Evolutionary conservation across 2,329 filamentous ascomycete species (phyloP).

Genomic region (Mycosphaerelloides madeirae): DNA sequence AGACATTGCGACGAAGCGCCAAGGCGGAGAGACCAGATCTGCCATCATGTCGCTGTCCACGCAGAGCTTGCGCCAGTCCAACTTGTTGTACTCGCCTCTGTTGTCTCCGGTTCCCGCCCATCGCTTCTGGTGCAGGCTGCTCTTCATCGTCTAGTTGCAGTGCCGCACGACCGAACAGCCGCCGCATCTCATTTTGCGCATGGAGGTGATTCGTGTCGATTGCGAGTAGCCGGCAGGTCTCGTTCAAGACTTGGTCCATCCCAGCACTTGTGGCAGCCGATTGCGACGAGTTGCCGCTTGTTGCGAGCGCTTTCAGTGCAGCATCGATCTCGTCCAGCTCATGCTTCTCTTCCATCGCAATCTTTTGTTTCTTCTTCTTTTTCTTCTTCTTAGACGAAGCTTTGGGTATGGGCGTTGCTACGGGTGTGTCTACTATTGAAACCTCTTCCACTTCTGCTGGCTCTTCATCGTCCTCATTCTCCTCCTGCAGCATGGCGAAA

Average conservation of each 20-base stretch:
- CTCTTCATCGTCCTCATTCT: constrained; percentile 34
- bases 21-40: constrained; percentile 64
- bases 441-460: constrained; percentile 32
- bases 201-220: constrained; percentile 72
- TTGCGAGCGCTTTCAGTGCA: constrained; percentile 56
- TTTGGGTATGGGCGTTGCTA: constrained; percentile 10
- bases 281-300: constrained; percentile 23
- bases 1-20: constrained; percentile 70
- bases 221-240: constrained; percentile 51
- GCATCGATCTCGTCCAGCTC: constrained; percentile 62
- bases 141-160: constrained; percentile 54
- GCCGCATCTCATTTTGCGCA: constrained; percentile 85
- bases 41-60: constrained; percentile 49
- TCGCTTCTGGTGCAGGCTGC: constrained; percentile 30
- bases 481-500: constrained; percentile 41
- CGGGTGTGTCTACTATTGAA: constrained; percentile 24
- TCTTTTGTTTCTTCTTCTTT: constrained; percentile 56
- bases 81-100: constrained; percentile 43
- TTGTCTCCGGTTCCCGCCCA: constrained; percentile 31
- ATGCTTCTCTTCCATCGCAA: constrained; percentile 13
- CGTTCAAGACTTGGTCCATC: constrained; percentile 40
- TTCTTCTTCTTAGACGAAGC: constrained; percentile 47
- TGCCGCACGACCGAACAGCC: constrained; percentile 63
- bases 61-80: constrained; percentile 54
- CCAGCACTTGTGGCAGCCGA: constrained; percentile 22